These are phyloP conservation scores for Rhodotorula glutinis DNA, from an alignment of 1,284 basidiomycete genomes.

Conservation along the genomic window DNA sequence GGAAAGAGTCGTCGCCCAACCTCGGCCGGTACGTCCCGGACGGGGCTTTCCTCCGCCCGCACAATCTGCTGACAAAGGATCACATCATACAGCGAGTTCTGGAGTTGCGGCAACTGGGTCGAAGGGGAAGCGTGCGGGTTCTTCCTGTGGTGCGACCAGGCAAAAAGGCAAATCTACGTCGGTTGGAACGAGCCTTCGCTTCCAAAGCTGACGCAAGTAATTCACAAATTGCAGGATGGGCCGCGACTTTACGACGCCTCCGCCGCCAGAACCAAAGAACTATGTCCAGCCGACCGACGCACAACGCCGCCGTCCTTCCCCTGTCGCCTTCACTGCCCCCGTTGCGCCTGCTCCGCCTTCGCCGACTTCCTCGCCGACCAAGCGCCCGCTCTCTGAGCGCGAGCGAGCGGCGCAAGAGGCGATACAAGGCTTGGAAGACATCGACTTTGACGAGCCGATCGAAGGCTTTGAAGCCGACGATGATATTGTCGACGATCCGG, in stretches of 20 bases:
- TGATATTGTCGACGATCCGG: slow-evolving; percentile 16
- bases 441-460: slow-evolving; percentile 10
- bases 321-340: background rate
- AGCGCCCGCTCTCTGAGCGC: background rate
- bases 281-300: background rate
- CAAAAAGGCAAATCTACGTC: background rate
- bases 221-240: background rate
- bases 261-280: slow-evolving; percentile 1
- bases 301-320: background rate
- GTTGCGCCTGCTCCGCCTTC: background rate
- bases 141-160: slow-evolving; percentile 25
- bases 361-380: background rate
- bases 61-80: background rate
- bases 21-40: slow-evolving; percentile 9
- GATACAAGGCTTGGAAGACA: slow-evolving; percentile 9
- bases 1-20: slow-evolving; percentile 24
- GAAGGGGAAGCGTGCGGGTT: slow-evolving; percentile 17
- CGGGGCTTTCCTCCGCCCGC: too few relatives aligned
- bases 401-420: background rate
- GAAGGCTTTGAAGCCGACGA: slow-evolving; percentile 4
- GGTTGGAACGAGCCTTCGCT: too few relatives aligned
- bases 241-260: slow-evolving; percentile 12
- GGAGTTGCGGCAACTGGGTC: slow-evolving; percentile 19
- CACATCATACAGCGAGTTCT: slow-evolving; percentile 18
- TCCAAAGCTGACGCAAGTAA: too few relatives aligned